Evolutionary conservation across 192 early-diverging fungal genomes (phyloP).

Genomic region (Funneliformis mosseae): DNA sequence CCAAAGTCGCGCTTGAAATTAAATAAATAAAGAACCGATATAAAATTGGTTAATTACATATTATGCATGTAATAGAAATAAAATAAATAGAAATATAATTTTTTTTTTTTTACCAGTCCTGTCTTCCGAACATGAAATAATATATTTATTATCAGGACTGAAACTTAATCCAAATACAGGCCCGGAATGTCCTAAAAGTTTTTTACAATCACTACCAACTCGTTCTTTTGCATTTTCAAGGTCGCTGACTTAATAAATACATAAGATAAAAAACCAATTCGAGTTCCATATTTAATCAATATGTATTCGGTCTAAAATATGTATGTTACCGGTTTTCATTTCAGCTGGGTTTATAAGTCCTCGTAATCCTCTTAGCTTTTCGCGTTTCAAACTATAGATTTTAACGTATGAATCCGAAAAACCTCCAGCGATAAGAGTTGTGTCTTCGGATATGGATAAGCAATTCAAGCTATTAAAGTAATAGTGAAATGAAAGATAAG

Average conservation of each 20-base stretch:
- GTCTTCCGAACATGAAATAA: slow-evolving; percentile 92
- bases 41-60: not conserved
- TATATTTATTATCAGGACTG: slow-evolving; percentile 81
- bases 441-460: slow-evolving; percentile 78
- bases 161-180: slow-evolving; percentile 87
- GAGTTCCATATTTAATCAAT: not conserved
- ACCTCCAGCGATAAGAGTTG: slow-evolving; percentile 82
- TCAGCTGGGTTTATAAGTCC: slow-evolving; percentile 61
- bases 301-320: not conserved
- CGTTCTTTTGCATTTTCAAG: slow-evolving; percentile 63
- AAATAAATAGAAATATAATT: not conserved
- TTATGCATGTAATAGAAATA: slow-evolving; percentile 11
- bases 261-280: not conserved
- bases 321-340: slow-evolving; percentile 40
- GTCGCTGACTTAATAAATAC: slow-evolving; percentile 50
- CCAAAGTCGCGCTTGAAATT: slow-evolving; percentile 84
- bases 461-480: slow-evolving; percentile 71
- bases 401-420: slow-evolving; percentile 93
- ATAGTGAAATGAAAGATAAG: slow-evolving; percentile 14
- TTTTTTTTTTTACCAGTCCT: slow-evolving; percentile 64
- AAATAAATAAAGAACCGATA: slow-evolving; percentile 7
- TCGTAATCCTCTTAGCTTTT: slow-evolving; percentile 66
- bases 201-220: slow-evolving; percentile 58
- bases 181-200: slow-evolving; percentile 88
- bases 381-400: slow-evolving; percentile 87